Conservation (phyloP, 2,329 filamentous ascomycete genomes). For the Colletotrichum sp. region DNA sequence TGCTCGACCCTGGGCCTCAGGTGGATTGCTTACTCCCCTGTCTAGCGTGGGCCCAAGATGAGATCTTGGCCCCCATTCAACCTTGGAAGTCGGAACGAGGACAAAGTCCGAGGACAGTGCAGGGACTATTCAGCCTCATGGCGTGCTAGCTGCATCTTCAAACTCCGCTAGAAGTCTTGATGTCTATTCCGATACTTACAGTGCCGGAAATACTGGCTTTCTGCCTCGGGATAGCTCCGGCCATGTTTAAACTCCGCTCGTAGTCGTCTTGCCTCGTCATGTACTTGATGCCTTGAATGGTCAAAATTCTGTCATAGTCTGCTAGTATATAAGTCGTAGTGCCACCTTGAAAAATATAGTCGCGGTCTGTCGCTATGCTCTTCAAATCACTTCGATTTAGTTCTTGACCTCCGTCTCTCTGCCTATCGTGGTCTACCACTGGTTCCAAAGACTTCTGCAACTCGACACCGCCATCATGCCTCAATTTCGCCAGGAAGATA, state of each 20-base stretch:
- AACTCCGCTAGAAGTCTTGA: not conserved
- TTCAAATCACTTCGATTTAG: not conserved
- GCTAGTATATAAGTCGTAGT: no score
- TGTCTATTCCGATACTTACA: not conserved
- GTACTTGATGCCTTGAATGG: not conserved
- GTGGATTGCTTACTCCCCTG: not conserved
- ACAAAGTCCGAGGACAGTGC: not conserved
- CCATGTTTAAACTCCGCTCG: not conserved
- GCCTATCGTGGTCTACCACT: fast-evolving
- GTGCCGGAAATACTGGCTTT: fast-evolving
- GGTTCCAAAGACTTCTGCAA: not conserved
- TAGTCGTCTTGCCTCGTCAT: not conserved
- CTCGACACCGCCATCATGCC: not conserved
- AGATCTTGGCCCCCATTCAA: not conserved
- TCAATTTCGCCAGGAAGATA: conserved; percentile 31
- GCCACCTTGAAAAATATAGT: no score
- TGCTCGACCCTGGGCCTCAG: not conserved
- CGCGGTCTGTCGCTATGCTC: no score
- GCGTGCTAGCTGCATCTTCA: not conserved
- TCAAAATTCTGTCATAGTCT: no score
- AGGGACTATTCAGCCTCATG: not conserved
- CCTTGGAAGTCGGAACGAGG: not conserved
- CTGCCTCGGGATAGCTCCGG: not conserved
- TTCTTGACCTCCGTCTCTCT: not conserved
- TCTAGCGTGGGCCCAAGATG: not conserved